These are phyloP conservation scores for Malus hybrid DNA, from an alignment of 331 rosid genomes.

Conservation along the genomic window DNA sequence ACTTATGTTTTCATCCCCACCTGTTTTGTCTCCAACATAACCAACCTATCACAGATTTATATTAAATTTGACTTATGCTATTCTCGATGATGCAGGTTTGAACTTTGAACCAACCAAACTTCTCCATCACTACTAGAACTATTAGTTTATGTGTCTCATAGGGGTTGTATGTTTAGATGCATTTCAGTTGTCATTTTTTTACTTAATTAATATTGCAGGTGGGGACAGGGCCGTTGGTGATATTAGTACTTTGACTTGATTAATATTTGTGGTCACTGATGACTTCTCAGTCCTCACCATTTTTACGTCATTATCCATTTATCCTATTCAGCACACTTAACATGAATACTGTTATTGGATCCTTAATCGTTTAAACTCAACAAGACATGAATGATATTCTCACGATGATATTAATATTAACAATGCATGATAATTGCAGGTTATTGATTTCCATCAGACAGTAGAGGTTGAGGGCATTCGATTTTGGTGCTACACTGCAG, in stretches of 20 bases:
- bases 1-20: not conserved
- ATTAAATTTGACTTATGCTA: not conserved
- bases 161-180: not conserved
- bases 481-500: slow-evolving; percentile 97
- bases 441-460: slow-evolving; percentile 92
- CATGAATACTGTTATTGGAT: not conserved
- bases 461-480: slow-evolving; percentile 80
- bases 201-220: not conserved
- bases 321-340: no score
- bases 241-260: not conserved
- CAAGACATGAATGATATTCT: not conserved
- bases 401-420: slow-evolving; percentile 1
- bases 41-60: not conserved
- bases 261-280: not conserved
- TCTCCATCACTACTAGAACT: not conserved
- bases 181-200: not conserved
- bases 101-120: not conserved
- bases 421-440: slow-evolving; percentile 39
- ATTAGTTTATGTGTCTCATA: not conserved
- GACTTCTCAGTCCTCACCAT: not conserved
- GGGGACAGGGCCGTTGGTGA: not conserved
- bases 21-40: not conserved
- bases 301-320: not conserved
- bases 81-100: not conserved
- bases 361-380: not conserved